These are phyloP conservation scores for Podospora fimiseda DNA, from an alignment of 495 filamentous ascomycete genomes.

Conservation along the genomic window DNA sequence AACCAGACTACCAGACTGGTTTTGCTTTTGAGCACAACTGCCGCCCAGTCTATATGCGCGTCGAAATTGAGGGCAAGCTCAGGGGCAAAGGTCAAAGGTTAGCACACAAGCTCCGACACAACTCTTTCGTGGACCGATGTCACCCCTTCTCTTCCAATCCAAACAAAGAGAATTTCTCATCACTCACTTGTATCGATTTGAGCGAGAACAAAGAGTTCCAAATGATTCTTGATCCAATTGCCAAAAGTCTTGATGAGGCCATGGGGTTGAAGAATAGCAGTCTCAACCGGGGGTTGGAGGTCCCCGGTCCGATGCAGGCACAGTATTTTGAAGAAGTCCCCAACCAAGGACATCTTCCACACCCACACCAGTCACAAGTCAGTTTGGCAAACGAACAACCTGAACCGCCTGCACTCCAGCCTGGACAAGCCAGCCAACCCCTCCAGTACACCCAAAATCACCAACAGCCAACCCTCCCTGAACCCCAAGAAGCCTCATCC, in stretches of 20 bases:
- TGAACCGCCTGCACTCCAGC: too few species aligned
- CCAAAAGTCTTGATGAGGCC: neutral
- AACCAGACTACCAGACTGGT: constrained; percentile 14
- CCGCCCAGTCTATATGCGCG: constrained; percentile 17
- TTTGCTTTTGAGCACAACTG: constrained; percentile 18
- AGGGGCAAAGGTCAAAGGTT: constrained; percentile 6
- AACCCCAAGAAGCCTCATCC: too few species aligned
- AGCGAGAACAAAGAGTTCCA: neutral
- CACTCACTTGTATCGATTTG: neutral
- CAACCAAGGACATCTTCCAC: too few species aligned
- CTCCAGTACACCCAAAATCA: too few species aligned
- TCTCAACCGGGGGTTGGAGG: neutral
- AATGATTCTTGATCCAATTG: constrained; percentile 2
- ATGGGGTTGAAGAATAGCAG: constrained; percentile 4
- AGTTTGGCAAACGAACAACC: too few species aligned
- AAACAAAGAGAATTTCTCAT: neutral
- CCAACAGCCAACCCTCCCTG: too few species aligned
- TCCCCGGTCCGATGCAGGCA: neutral
- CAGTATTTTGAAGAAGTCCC: neutral
- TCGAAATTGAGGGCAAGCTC: constrained; percentile 15
- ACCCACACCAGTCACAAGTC: too few species aligned
- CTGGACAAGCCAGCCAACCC: too few species aligned
- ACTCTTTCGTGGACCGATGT: too few species aligned
- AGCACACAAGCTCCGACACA: constrained; percentile 5
- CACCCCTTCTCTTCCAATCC: neutral